phyloP scores from a whole-genome alignment of 306 rosid species.

The Lathyrus sativus region DNA sequence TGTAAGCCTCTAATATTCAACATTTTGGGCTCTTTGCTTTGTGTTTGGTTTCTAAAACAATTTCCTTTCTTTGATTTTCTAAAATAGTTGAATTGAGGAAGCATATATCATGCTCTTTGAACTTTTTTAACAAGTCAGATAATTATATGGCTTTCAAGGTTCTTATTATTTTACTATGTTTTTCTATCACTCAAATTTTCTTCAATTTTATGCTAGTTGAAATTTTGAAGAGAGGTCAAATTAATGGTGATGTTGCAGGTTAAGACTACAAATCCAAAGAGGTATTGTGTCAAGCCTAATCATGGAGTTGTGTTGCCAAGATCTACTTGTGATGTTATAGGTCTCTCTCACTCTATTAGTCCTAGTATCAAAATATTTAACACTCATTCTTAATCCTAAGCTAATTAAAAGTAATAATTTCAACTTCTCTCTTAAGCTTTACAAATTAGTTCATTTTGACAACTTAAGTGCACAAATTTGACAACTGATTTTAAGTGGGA shows the following conservation, averaged over 20 bases:
- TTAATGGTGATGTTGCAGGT: slow-evolving; percentile 53
- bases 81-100: neutral
- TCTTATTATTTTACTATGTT: neutral
- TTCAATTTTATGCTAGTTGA: no score
- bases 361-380: no score
- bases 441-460: no score
- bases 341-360: slow-evolving; percentile 35
- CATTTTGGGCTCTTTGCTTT: neutral
- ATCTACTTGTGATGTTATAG: slow-evolving; percentile 45
- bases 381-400: no score
- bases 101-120: neutral
- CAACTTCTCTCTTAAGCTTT: no score
- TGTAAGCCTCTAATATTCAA: slow-evolving; percentile 38
- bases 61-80: no score
- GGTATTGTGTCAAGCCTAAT: slow-evolving; percentile 89
- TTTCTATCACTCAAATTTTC: neutral
- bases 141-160: slow-evolving; percentile 81
- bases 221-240: slow-evolving; percentile 39
- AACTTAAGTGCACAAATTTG: no score
- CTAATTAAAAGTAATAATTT: no score
- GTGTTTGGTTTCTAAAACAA: neutral
- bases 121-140: neutral
- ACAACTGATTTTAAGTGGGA: no score
- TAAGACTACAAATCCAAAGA: slow-evolving; percentile 83
- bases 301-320: slow-evolving; percentile 65